A percentile compares a stretch with the other conserved stretches of the same genome.
phyloP scores from a whole-genome alignment of 1,284 basidiomycete species.

The Ceraceosorus bombacis region DNA sequence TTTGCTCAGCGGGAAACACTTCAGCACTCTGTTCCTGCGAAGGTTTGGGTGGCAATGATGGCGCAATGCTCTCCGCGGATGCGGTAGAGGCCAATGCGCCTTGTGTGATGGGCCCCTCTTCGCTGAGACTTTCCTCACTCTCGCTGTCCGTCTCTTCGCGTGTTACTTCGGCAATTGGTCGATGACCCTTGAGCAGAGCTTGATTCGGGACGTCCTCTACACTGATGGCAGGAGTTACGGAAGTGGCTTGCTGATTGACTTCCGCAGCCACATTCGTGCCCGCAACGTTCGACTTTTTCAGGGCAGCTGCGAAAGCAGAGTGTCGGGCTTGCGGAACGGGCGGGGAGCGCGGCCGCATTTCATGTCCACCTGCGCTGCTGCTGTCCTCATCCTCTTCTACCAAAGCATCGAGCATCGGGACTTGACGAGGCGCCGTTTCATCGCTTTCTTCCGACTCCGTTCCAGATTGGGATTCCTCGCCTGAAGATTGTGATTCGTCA shows the following conservation, averaged over 20 bases:
- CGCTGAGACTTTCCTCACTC: too few relatives aligned
- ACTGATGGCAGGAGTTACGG: neutral
- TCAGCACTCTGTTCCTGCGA: too few relatives aligned
- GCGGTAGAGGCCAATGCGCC: too few relatives aligned
- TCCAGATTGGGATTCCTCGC: too few relatives aligned
- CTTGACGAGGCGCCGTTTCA: slow-evolving; percentile 16
- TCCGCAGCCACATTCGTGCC: slow-evolving; percentile 9
- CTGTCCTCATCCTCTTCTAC: slow-evolving; percentile 36
- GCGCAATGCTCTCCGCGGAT: too few relatives aligned
- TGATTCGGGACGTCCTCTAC: neutral
- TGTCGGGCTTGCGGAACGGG: neutral
- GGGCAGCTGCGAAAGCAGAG: slow-evolving; percentile 7
- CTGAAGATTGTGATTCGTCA: too few relatives aligned
- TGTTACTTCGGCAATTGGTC: too few relatives aligned
- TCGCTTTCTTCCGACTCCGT: slow-evolving; percentile 4
- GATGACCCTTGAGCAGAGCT: too few relatives aligned
- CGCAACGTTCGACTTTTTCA: neutral
- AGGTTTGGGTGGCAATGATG: too few relatives aligned
- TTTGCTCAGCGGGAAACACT: too few relatives aligned
- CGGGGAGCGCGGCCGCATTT: slow-evolving; percentile 22
- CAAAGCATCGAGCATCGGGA: slow-evolving; percentile 26
- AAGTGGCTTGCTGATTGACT: neutral
- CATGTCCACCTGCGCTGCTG: slow-evolving; percentile 27
- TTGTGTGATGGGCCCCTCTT: too few relatives aligned
- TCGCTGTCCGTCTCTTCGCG: too few relatives aligned